Base-by-base conservation (phyloP, 2,329 filamentous ascomycete genomes). In the Nannizzia gypsea region DNA sequence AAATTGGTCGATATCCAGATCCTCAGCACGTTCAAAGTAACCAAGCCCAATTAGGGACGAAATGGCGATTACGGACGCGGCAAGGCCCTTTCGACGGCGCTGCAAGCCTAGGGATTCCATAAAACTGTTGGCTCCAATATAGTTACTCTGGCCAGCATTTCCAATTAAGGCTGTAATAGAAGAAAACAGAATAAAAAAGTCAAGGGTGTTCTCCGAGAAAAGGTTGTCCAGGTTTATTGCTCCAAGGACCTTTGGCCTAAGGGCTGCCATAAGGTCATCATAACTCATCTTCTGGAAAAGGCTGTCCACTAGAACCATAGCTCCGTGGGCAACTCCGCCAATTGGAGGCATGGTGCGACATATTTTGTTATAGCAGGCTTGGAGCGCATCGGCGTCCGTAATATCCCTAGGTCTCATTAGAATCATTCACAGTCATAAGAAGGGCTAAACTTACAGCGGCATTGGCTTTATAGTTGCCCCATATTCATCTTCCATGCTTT, bases 81-180 rank as follows among this genome's bases (percentile, higher is more conserved):
- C 56, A n/a, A 63, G 60, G 5, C 62, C 62, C 13, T 31, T 38
- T 26, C 28, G 31, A 3, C 60, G 46, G 2, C 62, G 55, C 26
- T 62, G 38, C 13, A 26, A 17, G 9, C 50, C 60, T 0, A 81
- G 64, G 0, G 64, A 64, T 6, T 63, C 64, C 71, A 80, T 74
- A 67, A 72, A 81, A 2, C 63, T 62, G 62, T 80, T 80, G 2
- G 74, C 77, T 0, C 76, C 75, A 0, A 69, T 66, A 61, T 82
- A 69, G 20, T 50, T 56, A 15, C 67, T 63, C 56, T 77, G 74
- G 1, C 73, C 74, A 1, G 60, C 54, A 50, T 72, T 73, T 0
- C 75, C 75, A 59, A 65, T 60, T 34, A 65, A 63, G 4, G 57
- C 58, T 2, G 60, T 60, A 3, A 64, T 60, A 3, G 67, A 66